A percentile compares a stretch with the other conserved stretches of the same genome.
Conservation (phyloP, 495 filamentous ascomycete genomes). For the Apiosordaria backusii region DNA sequence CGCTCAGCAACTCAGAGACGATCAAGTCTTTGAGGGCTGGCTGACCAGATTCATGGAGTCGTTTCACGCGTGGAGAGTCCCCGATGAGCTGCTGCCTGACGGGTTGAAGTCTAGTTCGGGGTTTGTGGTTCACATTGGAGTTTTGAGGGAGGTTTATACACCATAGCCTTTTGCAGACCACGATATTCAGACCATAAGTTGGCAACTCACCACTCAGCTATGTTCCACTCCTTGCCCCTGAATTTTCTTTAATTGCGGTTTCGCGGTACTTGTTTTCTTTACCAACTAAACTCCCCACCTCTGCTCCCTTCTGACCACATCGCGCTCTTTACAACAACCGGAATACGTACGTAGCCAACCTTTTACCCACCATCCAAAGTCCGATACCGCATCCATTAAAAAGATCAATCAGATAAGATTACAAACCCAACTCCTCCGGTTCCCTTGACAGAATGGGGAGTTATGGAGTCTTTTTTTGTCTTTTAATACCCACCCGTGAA, state of each 20-base stretch:
- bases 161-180: too few species aligned
- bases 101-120: constrained; percentile 57
- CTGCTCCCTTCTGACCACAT: too few species aligned
- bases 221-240: too few species aligned
- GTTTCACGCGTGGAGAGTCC: constrained; percentile 78
- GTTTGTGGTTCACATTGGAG: constrained; percentile 64
- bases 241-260: not conserved
- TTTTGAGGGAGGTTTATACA: constrained; percentile 38
- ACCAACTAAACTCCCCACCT: too few species aligned
- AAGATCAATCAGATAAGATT: not conserved
- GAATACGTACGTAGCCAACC: not conserved
- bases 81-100: constrained; percentile 49
- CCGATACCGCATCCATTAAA: not conserved
- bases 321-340: too few species aligned
- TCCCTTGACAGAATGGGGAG: not conserved
- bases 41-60: constrained; percentile 57
- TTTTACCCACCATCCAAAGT: not conserved
- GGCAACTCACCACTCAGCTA: too few species aligned
- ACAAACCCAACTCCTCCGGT: not conserved
- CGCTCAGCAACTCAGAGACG: constrained; percentile 79
- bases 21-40: constrained; percentile 83
- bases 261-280: too few species aligned
- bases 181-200: too few species aligned
- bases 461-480: not conserved
- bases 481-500: not conserved